phyloP scores from a whole-genome alignment of 306 rosid species.

The Comarum palustre region DNA sequence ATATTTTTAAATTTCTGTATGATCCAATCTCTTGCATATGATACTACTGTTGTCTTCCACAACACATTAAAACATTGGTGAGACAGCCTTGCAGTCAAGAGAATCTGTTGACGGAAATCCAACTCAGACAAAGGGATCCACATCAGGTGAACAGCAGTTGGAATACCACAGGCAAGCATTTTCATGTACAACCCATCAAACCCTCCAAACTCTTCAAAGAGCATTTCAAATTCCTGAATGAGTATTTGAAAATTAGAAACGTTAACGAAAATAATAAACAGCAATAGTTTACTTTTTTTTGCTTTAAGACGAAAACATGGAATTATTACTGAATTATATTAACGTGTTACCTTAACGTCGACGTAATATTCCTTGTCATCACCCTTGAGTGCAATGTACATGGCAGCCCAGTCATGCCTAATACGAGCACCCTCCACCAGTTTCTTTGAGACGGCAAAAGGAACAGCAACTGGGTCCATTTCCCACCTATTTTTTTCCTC shows the following conservation, averaged over 20 bases:
- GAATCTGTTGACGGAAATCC: conserved; percentile 57
- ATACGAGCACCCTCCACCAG: conserved; percentile 69
- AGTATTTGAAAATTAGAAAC: conserved; percentile 30
- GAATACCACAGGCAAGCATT: conserved; percentile 82
- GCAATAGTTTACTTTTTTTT: neutral
- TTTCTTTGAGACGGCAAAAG: conserved; percentile 68
- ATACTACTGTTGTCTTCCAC: conserved; percentile 53
- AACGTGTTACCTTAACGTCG: conserved; percentile 63
- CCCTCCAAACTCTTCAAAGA: conserved; percentile 83
- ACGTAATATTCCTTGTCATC: conserved; percentile 73
- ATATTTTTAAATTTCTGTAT: conserved; percentile 38
- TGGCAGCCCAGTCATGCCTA: conserved; percentile 85
- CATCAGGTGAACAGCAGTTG: conserved; percentile 80
- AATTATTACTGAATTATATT: neutral
- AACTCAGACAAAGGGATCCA: conserved; percentile 89
- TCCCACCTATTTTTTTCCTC: conserved; percentile 87
- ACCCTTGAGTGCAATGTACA: conserved; percentile 81
- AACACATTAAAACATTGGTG: conserved; percentile 45
- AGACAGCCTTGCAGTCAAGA: conserved; percentile 50
- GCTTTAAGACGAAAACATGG: neutral
- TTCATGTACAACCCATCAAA: conserved; percentile 89
- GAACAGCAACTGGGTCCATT: conserved; percentile 86
- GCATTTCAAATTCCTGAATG: conserved; percentile 67
- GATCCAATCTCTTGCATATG: conserved; percentile 46
- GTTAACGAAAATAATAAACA: conserved; percentile 24